These are phyloP conservation scores for Penicillium sp. DNA, from an alignment of 2,329 filamentous ascomycete species.

Conservation along the genomic window DNA sequence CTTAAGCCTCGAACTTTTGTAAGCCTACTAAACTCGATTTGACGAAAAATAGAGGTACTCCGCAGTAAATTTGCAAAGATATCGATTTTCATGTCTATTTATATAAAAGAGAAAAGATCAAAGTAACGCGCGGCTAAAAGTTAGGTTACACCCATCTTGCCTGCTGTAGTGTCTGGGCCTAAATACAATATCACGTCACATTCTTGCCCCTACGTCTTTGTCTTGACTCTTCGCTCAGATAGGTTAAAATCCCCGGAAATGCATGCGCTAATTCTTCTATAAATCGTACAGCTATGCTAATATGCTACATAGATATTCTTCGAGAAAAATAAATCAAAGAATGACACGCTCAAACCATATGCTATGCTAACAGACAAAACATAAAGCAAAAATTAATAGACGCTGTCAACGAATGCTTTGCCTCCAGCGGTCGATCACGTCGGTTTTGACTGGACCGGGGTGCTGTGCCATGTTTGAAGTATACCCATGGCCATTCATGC, in stretches of 20 bases:
- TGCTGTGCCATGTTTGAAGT: constrained; percentile 32
- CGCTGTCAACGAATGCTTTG: constrained; percentile 39
- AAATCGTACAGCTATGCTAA: constrained; percentile 22
- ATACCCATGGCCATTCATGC: constrained; percentile 31
- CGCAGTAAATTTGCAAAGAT: neutral
- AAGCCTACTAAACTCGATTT: neutral
- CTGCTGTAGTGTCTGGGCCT: neutral
- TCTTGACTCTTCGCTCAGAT: neutral
- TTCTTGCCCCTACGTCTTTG: constrained; percentile 3
- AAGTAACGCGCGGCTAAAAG: constrained; percentile 10
- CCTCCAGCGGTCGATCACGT: constrained; percentile 62
- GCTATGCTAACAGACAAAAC: constrained; percentile 15
- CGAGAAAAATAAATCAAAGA: constrained; percentile 1
- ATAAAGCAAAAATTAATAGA: constrained; percentile 4
- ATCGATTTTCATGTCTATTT: neutral
- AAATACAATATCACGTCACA: constrained; percentile 6
- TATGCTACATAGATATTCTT: constrained; percentile 25
- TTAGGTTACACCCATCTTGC: constrained; percentile 7
- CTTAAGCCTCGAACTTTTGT: constrained; percentile 1
- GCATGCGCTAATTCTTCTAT: neutral
- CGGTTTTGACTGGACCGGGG: constrained; percentile 52
- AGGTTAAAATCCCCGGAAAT: neutral
- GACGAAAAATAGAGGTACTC: neutral
- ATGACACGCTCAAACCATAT: constrained; percentile 17
- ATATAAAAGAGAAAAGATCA: neutral